Evolutionary conservation across 371 early-diverging fungal genomes (phyloP).

Genomic region (Rhizopus microsporus): DNA sequence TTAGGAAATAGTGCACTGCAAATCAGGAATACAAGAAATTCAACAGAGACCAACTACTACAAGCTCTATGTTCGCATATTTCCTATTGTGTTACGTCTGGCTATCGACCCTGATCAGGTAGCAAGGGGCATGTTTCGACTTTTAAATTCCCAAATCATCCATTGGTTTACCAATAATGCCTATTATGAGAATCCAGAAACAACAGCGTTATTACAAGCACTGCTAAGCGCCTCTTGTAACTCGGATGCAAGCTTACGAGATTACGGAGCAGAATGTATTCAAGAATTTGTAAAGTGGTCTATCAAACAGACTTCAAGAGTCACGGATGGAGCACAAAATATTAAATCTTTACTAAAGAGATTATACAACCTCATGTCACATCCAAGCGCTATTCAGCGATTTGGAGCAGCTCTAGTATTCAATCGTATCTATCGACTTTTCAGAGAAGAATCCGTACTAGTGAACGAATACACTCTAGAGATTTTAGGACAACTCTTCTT

Average conservation of each 20-base stretch:
- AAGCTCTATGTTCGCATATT: constrained; percentile 65
- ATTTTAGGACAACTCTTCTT: constrained; percentile 68
- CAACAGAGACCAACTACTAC: constrained; percentile 59
- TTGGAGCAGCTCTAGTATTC: constrained; percentile 72
- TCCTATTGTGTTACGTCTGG: constrained; percentile 69
- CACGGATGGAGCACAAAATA: constrained; percentile 59
- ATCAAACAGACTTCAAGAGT: constrained; percentile 64
- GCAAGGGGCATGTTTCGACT: constrained; percentile 66
- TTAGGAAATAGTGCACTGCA: constrained; percentile 69
- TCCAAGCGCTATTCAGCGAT: constrained; percentile 62
- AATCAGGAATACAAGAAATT: constrained; percentile 39
- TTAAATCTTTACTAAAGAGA: constrained; percentile 68
- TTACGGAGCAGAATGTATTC: constrained; percentile 74
- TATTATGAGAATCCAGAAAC: constrained; percentile 79
- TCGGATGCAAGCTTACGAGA: constrained; percentile 66
- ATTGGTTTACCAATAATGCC: constrained; percentile 79
- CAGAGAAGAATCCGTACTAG: constrained; percentile 61
- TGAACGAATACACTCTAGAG: constrained; percentile 70
- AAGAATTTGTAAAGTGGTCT: constrained; percentile 77
- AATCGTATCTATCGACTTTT: constrained; percentile 71
- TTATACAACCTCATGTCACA: constrained; percentile 66
- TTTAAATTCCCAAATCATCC: constrained; percentile 69
- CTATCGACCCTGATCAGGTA: constrained; percentile 74
- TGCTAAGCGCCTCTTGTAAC: constrained; percentile 67
- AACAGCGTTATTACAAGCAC: constrained; percentile 64